Base-by-base conservation (phyloP, 2,329 filamentous ascomycete species). In the Leptographium radiaticola region DNA sequence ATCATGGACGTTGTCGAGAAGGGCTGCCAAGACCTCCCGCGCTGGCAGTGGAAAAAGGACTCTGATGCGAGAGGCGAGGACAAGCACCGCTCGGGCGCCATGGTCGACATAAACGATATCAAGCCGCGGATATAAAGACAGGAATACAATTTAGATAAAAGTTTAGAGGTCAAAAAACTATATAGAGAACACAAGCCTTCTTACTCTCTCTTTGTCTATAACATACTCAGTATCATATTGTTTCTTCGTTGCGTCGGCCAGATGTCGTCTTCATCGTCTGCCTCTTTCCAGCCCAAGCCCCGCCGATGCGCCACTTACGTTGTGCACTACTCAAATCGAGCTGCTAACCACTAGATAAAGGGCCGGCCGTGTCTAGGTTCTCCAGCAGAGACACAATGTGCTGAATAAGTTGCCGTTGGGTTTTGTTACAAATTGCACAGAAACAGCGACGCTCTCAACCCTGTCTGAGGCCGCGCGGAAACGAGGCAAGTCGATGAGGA, bases 11-110 rank as follows among this genome's bases (percentile, higher is more conserved):
- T 81, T 6, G 51, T 82, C 0, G 66, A 70, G 25, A 65, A 69
- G 2, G 65, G 68, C 0, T 60, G 65, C 42, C 77, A 81, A 62
- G 62, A 62, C 1, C 63, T 72, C 18, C 51, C 62, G 3, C 64
- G 75, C 31, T 81, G 77, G 77, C 62, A 69, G 18, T 81, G 77
- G 77, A 79, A 76, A 64, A 60, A 64, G 2, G 58, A 55, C 1
- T 47, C 25, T 1, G 51, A 53, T 15, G 51, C 36, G 18, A 18
- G 36, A 20, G 44, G 4, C 10, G 44, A 16, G 25, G 49, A 44
- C 49, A 44, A 36, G n/a, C 49, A 52, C 16, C 39, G 49, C 12
- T 34, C 49, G 2, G 49, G 49, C 0, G 40, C 45, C 1, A 11
- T 45, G 12, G 49, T 45, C 30, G 39, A 52, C 31, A 15, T 52